Percentiles rank a stretch among this genome's conserved stretches.
Evolutionary conservation across 2,329 filamentous ascomycete species (phyloP).

Genomic region (Xylaria digitata): DNA sequence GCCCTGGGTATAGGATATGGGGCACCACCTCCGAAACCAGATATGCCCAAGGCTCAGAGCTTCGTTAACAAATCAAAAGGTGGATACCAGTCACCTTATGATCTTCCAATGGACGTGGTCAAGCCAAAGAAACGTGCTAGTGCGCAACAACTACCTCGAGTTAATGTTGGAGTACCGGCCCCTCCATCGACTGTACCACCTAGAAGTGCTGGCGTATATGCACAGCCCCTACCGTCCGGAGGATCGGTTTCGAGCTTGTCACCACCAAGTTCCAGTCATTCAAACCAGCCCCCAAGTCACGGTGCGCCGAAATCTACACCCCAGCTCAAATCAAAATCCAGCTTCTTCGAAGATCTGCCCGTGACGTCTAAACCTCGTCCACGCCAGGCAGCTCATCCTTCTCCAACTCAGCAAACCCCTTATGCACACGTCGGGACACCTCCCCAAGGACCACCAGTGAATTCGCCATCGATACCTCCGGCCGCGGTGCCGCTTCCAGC

Average conservation of each 20-base stretch:
- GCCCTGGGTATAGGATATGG: conserved; percentile 53
- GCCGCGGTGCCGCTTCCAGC: conserved; percentile 31
- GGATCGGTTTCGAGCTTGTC: conserved; percentile 46
- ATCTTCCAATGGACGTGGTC: conserved; percentile 89
- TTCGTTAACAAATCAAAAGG: conserved; percentile 92
- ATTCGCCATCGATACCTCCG: conserved; percentile 41
- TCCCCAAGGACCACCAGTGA: conserved; percentile 46
- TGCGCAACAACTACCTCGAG: conserved; percentile 64
- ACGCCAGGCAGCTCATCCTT: conserved; percentile 61
- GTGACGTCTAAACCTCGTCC: conserved; percentile 70
- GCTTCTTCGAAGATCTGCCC: conserved; percentile 84
- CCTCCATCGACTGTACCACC: conserved; percentile 64
- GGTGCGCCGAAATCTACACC: conserved; percentile 51
- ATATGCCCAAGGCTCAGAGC: conserved; percentile 75
- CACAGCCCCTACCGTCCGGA: conserved; percentile 45
- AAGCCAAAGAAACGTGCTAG: conserved; percentile 75
- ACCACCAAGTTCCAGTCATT: conserved; percentile 55
- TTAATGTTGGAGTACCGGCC: conserved; percentile 49
- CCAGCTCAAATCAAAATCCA: conserved; percentile 58
- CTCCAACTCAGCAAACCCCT: conserved; percentile 55
- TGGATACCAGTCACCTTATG: conserved; percentile 93
- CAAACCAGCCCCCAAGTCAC: conserved; percentile 49
- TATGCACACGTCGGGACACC: conserved; percentile 52
- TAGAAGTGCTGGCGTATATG: conserved; percentile 71
- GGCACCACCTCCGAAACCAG: conserved; percentile 55